Evolutionary conservation across 2,329 filamentous ascomycete species (phyloP).

Genomic region (Cyphellophora attinorum): DNA sequence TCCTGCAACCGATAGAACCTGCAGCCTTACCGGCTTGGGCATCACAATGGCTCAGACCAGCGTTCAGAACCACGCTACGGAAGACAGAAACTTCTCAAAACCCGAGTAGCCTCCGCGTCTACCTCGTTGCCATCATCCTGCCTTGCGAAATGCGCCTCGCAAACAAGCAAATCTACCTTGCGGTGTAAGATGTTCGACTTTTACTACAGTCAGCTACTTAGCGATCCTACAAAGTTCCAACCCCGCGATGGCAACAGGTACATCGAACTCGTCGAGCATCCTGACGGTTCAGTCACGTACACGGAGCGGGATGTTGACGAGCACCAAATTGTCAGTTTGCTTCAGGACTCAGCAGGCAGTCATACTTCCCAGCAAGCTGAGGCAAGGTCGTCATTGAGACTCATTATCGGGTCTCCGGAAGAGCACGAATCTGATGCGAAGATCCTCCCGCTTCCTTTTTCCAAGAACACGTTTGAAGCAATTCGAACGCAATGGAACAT

Average conservation of each 20-base stretch:
- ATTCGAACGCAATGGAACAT: conserved; percentile 6
- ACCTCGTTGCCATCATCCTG: no score
- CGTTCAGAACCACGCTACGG: no score
- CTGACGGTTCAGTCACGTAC: not conserved
- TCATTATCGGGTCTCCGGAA: conserved; percentile 7
- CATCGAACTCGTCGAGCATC: conserved; percentile 4
- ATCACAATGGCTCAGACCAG: no score
- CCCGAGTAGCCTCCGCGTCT: no score
- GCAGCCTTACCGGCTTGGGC: no score
- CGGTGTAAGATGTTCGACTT: conserved; percentile 8
- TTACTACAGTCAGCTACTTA: conserved; percentile 6
- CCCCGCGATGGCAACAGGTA: conserved; percentile 5
- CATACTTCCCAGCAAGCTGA: not conserved
- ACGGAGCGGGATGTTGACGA: conserved; percentile 1
- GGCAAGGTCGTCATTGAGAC: conserved; percentile 1
- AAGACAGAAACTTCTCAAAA: no score
- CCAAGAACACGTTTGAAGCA: conserved; percentile 6
- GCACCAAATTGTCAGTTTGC: not conserved
- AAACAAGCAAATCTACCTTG: no score
- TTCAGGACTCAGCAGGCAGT: not conserved
- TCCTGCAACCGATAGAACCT: no score
- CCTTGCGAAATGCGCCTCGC: no score
- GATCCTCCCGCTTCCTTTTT: conserved; percentile 8
- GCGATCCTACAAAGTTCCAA: conserved; percentile 7
- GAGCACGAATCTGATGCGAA: conserved; percentile 7